Percentiles rank a stretch among this genome's conserved stretches.
Conservation (phyloP, 2,329 filamentous ascomycete genomes). For the Neophaeococcomyces mojaviensis region DNA sequence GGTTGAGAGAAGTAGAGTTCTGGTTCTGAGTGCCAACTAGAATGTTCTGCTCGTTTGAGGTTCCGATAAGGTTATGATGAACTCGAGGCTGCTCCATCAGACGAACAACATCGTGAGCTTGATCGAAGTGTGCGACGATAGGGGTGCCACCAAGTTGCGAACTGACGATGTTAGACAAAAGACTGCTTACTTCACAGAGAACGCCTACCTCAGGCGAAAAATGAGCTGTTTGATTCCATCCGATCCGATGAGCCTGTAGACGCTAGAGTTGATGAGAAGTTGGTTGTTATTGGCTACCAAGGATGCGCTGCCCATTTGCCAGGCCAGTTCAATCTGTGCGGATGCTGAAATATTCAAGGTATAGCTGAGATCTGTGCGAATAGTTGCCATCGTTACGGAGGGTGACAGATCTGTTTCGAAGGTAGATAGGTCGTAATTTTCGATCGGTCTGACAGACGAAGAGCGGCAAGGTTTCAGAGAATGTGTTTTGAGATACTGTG, state of each 20-base stretch:
- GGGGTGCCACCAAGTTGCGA: constrained; percentile 22
- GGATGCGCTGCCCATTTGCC: constrained; percentile 28
- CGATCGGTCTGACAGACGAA: no score
- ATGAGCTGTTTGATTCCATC: constrained; percentile 28
- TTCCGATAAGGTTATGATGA: no score
- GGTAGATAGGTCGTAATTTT: no score
- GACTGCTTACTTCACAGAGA: not conserved
- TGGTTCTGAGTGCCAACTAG: constrained; percentile 7
- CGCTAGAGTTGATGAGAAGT: constrained; percentile 27
- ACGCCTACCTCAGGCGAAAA: constrained; percentile 26
- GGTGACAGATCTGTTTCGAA: no score
- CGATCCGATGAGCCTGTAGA: constrained; percentile 26
- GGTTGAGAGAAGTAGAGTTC: constrained; percentile 18
- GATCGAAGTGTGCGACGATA: constrained; percentile 25
- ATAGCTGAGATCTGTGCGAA: no score
- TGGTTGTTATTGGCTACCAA: constrained; percentile 27
- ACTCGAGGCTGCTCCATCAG: constrained; percentile 27
- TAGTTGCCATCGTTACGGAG: no score
- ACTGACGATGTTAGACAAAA: constrained; percentile 20
- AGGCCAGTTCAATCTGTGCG: constrained; percentile 21
- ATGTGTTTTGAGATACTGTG: no score
- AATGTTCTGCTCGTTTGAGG: no score
- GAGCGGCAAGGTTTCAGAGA: no score
- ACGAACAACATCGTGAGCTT: constrained; percentile 26
- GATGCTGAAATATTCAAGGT: no score